phyloP scores from a whole-genome alignment of 495 filamentous ascomycete genomes.

The Penicillium argentinense region DNA sequence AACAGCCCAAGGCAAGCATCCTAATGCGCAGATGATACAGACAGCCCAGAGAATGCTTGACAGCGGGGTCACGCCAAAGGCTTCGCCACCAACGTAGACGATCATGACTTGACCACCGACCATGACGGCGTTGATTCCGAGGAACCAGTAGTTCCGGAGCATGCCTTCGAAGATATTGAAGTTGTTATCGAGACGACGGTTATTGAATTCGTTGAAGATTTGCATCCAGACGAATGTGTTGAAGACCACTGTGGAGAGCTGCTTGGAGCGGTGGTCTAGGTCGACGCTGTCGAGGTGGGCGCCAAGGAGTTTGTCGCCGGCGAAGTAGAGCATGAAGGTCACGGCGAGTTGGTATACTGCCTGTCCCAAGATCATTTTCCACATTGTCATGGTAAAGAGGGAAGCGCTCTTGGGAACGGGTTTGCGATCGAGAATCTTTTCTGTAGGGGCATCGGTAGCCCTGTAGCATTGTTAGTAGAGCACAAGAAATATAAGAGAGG shows the following conservation, averaged over 20 bases:
- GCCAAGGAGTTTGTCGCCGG: slow-evolving; percentile 56
- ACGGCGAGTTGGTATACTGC: slow-evolving; percentile 77
- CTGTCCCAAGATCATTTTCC: slow-evolving; percentile 94
- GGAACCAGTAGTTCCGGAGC: slow-evolving; percentile 74
- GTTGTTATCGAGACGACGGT: slow-evolving; percentile 82
- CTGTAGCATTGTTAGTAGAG: slow-evolving; percentile 18
- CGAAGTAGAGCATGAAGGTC: slow-evolving; percentile 80
- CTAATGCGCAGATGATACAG: slow-evolving; percentile 66
- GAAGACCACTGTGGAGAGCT: slow-evolving; percentile 77
- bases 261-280: slow-evolving; percentile 26
- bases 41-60: slow-evolving; percentile 72
- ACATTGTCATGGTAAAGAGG: slow-evolving; percentile 83
- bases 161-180: slow-evolving; percentile 90
- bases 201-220: slow-evolving; percentile 95
- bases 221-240: slow-evolving; percentile 98
- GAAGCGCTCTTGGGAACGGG: slow-evolving; percentile 77
- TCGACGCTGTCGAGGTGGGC: slow-evolving; percentile 44
- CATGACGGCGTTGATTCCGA: slow-evolving; percentile 79
- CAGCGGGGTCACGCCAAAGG: slow-evolving; percentile 71
- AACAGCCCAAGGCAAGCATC: slow-evolving; percentile 74
- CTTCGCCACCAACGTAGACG: slow-evolving; percentile 69
- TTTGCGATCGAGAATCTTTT: slow-evolving; percentile 76
- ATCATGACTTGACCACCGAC: slow-evolving; percentile 79
- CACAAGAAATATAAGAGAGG: neutral
- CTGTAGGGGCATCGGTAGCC: slow-evolving; percentile 80